Percentiles rank a stretch among this genome's conserved stretches.
Conservation (phyloP, 1,139 yeast species). For the Meyerozyma athensensis region DNA sequence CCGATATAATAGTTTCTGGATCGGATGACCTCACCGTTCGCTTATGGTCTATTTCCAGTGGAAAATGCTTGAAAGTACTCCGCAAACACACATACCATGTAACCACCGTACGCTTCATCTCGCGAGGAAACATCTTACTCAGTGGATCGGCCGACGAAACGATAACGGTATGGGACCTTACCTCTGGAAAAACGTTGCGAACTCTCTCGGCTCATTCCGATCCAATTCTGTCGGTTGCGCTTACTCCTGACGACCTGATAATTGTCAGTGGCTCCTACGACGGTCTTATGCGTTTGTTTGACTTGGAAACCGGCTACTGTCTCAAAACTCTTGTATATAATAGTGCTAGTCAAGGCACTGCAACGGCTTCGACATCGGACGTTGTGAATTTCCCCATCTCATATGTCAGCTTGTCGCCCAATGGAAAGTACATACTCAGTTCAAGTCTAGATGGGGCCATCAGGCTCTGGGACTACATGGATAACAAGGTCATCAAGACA, state of each 20-base stretch:
- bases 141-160: slow-evolving; percentile 91
- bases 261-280: slow-evolving; percentile 87
- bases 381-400: slow-evolving; percentile 63
- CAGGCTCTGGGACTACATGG: slow-evolving; percentile 79
- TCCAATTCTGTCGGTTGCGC: slow-evolving; percentile 72
- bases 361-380: slow-evolving; percentile 53
- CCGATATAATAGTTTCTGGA: slow-evolving; percentile 72
- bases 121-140: slow-evolving; percentile 72
- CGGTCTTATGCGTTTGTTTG: slow-evolving; percentile 86
- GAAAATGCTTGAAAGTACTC: slow-evolving; percentile 53
- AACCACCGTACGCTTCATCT: slow-evolving; percentile 64
- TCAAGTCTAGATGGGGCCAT: slow-evolving; percentile 77
- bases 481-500: slow-evolving; percentile 73
- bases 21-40: slow-evolving; percentile 83
- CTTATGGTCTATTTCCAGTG: slow-evolving; percentile 58
- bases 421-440: slow-evolving; percentile 74
- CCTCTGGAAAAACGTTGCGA: slow-evolving; percentile 64
- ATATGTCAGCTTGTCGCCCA: slow-evolving; percentile 70
- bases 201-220: slow-evolving; percentile 93
- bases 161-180: slow-evolving; percentile 83
- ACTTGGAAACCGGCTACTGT: slow-evolving; percentile 86
- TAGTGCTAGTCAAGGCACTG: slow-evolving; percentile 54
- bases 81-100: slow-evolving; percentile 86
- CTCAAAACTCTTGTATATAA: slow-evolving; percentile 76
- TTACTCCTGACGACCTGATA: slow-evolving; percentile 77